phyloP scores from a whole-genome alignment of 2,329 filamentous ascomycete genomes.

The Neofusicoccum ribis region DNA sequence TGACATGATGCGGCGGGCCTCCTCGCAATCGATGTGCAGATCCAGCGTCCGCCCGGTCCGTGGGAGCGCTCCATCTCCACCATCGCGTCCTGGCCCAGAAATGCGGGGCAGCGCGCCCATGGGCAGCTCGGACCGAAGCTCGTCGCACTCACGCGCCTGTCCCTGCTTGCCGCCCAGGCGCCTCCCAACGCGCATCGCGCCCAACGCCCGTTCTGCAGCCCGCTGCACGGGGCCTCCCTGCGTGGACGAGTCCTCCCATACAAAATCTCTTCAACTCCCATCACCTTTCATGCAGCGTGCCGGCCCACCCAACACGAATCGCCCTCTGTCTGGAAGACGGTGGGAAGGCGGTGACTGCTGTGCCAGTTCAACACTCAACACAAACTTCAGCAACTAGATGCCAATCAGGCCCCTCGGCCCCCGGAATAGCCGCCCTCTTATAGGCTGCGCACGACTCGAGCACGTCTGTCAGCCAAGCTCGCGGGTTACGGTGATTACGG shows the following conservation, averaged over 20 bases:
- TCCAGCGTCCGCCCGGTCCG: not conserved
- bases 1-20: not conserved
- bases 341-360: constrained; percentile 7
- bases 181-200: not conserved
- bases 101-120: constrained; percentile 7
- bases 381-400: not conserved
- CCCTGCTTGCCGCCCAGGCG: not conserved
- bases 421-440: not conserved
- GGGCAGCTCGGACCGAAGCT: constrained; percentile 12
- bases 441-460: constrained; percentile 8
- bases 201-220: not conserved
- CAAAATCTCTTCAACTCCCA: not conserved
- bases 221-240: too few relatives aligned
- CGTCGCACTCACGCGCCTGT: not conserved
- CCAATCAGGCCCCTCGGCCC: not conserved
- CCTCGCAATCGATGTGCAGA: not conserved
- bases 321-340: not conserved
- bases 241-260: too few relatives aligned
- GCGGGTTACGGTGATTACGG: not conserved
- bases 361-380: not conserved
- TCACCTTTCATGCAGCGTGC: not conserved
- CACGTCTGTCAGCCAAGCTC: not conserved
- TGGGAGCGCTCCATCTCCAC: not conserved
- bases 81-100: not conserved
- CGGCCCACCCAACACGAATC: not conserved